Conservation (phyloP, 305 asterid genomes). For the Fraxinus sp. region DNA sequence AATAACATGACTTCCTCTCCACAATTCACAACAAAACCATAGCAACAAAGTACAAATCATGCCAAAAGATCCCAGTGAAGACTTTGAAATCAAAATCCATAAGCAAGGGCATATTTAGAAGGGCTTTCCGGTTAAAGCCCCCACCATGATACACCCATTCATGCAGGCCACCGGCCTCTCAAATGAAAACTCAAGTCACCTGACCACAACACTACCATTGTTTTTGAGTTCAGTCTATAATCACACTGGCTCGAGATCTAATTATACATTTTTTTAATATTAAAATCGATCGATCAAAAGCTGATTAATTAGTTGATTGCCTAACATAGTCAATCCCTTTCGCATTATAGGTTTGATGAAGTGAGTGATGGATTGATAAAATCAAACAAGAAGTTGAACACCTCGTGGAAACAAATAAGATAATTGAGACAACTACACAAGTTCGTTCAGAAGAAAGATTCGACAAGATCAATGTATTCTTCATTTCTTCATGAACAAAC, state of each 20-base stretch:
- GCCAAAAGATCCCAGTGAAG: conserved; percentile 75
- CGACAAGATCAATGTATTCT: background rate
- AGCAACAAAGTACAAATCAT: conserved; percentile 48
- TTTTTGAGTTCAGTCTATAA: conserved; percentile 16
- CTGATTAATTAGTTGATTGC: background rate
- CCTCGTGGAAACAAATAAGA: background rate
- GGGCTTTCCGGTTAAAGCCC: conserved; percentile 70
- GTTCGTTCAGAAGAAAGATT: background rate
- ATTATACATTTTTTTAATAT: background rate
- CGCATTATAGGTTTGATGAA: background rate
- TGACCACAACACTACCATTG: conserved; percentile 62
- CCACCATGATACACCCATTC: conserved; percentile 74
- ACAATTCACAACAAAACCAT: conserved; percentile 44
- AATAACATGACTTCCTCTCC: background rate
- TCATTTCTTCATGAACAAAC: background rate
- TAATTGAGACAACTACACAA: background rate
- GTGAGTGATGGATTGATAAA: background rate
- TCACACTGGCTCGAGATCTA: background rate
- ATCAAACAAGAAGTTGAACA: background rate
- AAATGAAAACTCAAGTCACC: conserved; percentile 65
- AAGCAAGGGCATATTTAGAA: conserved; percentile 76
- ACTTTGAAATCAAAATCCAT: conserved; percentile 75
- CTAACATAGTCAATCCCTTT: background rate
- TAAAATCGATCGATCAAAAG: background rate
- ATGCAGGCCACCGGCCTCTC: conserved; percentile 86